phyloP scores from a whole-genome alignment of 2,329 filamentous ascomycete species.

The Aureobasidium sp. region DNA sequence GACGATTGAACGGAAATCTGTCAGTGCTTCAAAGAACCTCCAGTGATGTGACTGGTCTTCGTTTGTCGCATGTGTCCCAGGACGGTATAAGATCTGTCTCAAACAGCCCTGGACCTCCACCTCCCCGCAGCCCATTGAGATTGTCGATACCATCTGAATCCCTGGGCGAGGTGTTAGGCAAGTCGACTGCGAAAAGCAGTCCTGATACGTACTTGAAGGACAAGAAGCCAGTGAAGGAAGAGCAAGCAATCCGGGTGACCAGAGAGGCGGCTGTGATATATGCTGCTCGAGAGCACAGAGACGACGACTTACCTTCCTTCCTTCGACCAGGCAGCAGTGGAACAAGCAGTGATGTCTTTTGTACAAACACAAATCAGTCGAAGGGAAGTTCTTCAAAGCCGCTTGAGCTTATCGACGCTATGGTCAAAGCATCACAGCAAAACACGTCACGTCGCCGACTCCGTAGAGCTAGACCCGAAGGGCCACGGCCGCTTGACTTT shows the following conservation, averaged over 20 bases:
- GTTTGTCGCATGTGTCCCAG: not conserved
- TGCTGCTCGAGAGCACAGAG: not conserved
- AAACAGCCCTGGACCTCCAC: constrained; percentile 28
- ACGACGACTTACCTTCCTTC: not conserved
- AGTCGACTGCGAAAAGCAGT: not conserved
- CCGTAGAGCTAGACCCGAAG: constrained; percentile 13
- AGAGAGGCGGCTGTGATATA: constrained; percentile 9
- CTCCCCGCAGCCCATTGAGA: constrained; percentile 27
- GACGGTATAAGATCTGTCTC: constrained; percentile 20
- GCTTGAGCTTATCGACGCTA: constrained; percentile 15
- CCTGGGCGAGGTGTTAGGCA: constrained; percentile 5
- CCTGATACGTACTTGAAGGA: not conserved
- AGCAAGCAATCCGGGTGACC: not conserved
- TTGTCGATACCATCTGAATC: constrained; percentile 12
- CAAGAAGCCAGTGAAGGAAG: not conserved
- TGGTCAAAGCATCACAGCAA: constrained; percentile 13
- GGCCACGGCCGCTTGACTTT: constrained; percentile 4
- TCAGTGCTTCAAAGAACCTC: constrained; percentile 25
- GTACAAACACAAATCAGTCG: constrained; percentile 8
- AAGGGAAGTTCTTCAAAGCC: constrained; percentile 7
- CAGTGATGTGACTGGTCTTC: constrained; percentile 24
- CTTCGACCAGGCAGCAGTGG: constrained; percentile 4
- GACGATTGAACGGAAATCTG: constrained; percentile 24
- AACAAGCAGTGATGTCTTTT: constrained; percentile 10
- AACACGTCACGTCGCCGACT: constrained; percentile 14